These are phyloP conservation scores for Amoeboaphelidium protococcarum DNA, from an alignment of 371 early-diverging fungal genomes.

Conservation along the genomic window DNA sequence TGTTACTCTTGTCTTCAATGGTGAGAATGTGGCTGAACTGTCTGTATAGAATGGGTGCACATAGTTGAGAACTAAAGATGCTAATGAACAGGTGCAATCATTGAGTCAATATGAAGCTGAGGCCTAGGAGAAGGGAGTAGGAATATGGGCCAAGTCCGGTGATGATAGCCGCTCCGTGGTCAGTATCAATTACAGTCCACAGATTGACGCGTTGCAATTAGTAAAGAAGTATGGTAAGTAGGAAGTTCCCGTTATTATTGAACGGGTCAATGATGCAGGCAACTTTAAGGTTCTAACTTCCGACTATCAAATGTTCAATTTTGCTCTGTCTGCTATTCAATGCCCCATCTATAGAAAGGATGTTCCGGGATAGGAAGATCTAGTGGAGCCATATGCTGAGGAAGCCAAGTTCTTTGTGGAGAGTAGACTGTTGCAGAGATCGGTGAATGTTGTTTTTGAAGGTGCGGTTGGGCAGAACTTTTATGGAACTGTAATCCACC, in stretches of 20 bases:
- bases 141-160: no score
- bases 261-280: constrained; percentile 77
- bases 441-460: constrained; percentile 59
- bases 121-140: no score
- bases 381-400: constrained; percentile 67
- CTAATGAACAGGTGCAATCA: no score
- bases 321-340: constrained; percentile 61
- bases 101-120: no score
- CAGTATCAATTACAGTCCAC: no score
- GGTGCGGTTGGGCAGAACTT: constrained; percentile 19
- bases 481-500: constrained; percentile 46
- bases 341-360: constrained; percentile 54
- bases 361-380: constrained; percentile 31
- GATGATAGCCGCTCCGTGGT: no score
- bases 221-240: no score
- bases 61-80: no score
- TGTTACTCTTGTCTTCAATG: no score
- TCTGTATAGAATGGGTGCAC: no score
- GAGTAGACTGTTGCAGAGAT: constrained; percentile 59
- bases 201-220: no score
- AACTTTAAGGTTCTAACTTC: constrained; percentile 42
- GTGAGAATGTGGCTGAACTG: no score
- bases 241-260: constrained; percentile 39
- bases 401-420: constrained; percentile 80
- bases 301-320: constrained; percentile 35